Base-by-base conservation (phyloP, 116 monocot genomes). In the Trichopus zeylanicus region DNA sequence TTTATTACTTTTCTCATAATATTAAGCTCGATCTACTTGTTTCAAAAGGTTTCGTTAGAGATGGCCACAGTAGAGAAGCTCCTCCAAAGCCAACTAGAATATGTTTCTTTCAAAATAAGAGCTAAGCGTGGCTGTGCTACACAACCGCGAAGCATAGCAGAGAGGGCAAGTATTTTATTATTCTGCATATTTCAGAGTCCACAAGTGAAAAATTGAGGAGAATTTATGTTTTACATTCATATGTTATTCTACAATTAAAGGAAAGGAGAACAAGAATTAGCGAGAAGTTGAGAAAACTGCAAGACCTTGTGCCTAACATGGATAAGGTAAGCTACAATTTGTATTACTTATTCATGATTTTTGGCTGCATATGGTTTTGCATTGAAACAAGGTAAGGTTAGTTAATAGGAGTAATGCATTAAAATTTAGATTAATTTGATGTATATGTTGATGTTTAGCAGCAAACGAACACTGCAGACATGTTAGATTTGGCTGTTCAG, bases 71-170 rank as follows among this genome's bases (percentile, higher is more conserved):
- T 73, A 19, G 92, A 88, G 59, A 82, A 78, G 16, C 72, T 74
- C 70, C 69, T 86, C 53, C 86, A 89, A 47, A 59, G 70, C 21
- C 86, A 86, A 42, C 78, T 86, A 67, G 94, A 95, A 23, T 60
- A 65, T 55, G 70, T 86, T 15, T 69, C 86, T 31, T 84, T 78
- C 67, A 89, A 78, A 75, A 70, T 89, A 32, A 80, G 94, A 49
- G 94, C 94, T 54, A 95, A 95, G 62, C 82, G 94, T 34, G 94
- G 94, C 23, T 95, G 86, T 42, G 86, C 94, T 13, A 95, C 89
- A 31, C 94, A 95, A 48, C 94, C 94, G 0, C 48, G 94, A 61
- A 95, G 94, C 69, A 89, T 95, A 22, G 94, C 94, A 32, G 94
- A 91, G 71, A 80, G 91, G 75, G 91, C 86, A 64, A 34, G 3